phyloP scores from a whole-genome alignment of 192 early-diverging fungal species.

The Ramicandelaber brevisporus region DNA sequence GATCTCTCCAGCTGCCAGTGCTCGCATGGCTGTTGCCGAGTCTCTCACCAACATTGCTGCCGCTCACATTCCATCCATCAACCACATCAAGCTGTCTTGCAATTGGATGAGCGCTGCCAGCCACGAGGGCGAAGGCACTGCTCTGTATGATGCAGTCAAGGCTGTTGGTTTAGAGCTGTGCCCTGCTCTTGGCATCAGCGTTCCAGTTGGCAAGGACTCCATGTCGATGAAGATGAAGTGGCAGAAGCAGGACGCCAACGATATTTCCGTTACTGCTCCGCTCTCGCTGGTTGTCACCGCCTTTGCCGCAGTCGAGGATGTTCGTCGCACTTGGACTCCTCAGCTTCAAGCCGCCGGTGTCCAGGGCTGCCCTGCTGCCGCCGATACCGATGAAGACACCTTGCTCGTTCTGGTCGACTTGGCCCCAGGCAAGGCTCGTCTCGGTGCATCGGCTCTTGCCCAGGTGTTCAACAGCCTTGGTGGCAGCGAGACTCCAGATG shows the following conservation, averaged over 20 bases:
- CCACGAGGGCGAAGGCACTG: constrained; percentile 75
- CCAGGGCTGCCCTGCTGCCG: constrained; percentile 8
- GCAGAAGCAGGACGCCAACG: constrained; percentile 16
- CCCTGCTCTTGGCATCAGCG: constrained; percentile 69
- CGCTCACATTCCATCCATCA: constrained; percentile 47
- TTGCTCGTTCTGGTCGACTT: constrained; percentile 70
- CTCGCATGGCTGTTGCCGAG: constrained; percentile 95
- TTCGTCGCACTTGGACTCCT: constrained; percentile 70
- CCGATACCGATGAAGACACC: constrained; percentile 12
- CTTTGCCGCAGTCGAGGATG: constrained; percentile 70
- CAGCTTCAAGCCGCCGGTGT: constrained; percentile 27
- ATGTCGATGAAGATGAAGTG: constrained; percentile 98
- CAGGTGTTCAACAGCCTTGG: constrained; percentile 74
- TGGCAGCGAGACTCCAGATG: constrained; percentile 63
- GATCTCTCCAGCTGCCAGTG: constrained; percentile 60
- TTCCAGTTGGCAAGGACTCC: constrained; percentile 98
- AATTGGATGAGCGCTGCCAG: constrained; percentile 98
- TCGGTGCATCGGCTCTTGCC: constrained; percentile 84
- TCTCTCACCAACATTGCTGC: constrained; percentile 75
- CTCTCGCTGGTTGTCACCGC: constrained; percentile 82
- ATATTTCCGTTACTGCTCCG: constrained; percentile 55
- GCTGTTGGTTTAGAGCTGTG: constrained; percentile 87
- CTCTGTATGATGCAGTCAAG: constrained; percentile 76
- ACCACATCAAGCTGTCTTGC: constrained; percentile 61
- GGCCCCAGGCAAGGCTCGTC: constrained; percentile 49